Evolutionary conservation across 208 protist genomes (phyloP).

Genomic region (Leishmania gerbilli): DNA sequence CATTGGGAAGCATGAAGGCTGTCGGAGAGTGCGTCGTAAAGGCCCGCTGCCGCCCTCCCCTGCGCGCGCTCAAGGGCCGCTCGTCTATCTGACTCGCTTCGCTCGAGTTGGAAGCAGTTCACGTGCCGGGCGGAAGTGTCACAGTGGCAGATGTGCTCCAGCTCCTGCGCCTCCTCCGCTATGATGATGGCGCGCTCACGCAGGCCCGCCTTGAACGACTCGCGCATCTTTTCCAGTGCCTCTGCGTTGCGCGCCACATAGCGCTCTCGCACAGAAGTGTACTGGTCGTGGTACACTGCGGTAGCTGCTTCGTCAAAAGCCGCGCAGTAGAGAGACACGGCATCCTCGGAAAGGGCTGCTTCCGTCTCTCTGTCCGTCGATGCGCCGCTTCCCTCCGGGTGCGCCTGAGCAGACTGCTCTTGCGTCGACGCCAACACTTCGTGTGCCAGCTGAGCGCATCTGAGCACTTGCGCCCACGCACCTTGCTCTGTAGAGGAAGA

Average conservation of each 20-base stretch:
- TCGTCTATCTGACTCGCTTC: not conserved
- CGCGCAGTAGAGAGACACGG: not conserved
- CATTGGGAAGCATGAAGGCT: not conserved
- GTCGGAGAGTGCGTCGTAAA: not conserved
- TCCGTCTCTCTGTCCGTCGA: not conserved
- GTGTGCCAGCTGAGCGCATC: not conserved
- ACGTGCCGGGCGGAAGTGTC: slow-evolving; percentile 5
- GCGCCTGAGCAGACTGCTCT: not conserved
- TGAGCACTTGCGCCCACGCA: not conserved
- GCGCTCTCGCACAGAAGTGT: slow-evolving; percentile 24
- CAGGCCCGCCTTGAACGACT: not conserved
- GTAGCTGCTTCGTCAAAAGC: slow-evolving; percentile 19
- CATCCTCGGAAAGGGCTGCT: not conserved
- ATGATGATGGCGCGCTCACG: slow-evolving; percentile 14
- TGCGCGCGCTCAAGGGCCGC: not conserved
- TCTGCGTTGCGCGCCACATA: slow-evolving; percentile 16
- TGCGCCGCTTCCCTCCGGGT: not conserved
- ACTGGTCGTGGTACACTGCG: slow-evolving; percentile 22
- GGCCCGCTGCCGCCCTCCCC: not conserved
- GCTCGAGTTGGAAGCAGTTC: not conserved
- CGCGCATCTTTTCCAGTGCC: slow-evolving; percentile 6
- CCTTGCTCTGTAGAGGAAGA: not conserved
- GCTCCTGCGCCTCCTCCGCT: slow-evolving; percentile 18
- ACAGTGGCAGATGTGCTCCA: slow-evolving; percentile 1
- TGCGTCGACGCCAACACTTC: not conserved